Evolutionary conservation across 257 asterid species (phyloP), one percentile per base, ranked within the genome.

Genomic region (Mitragyna speciosa): DNA sequence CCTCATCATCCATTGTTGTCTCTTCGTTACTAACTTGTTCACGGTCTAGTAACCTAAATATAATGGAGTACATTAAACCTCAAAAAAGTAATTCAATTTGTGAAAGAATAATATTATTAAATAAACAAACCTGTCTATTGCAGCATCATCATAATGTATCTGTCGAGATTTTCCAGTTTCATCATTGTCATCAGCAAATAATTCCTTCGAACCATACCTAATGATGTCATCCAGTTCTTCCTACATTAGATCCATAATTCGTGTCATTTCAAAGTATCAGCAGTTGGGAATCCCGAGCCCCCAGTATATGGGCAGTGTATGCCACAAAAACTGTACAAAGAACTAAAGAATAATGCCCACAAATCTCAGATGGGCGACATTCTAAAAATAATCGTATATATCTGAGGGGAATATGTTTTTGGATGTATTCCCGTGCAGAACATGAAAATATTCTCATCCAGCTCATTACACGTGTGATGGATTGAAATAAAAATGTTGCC

Each of bases 181-280:
- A 39, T 96, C 99, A 78, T 85, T 94, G 69, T 92, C 99, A 88
- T 94, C 99, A 74, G 93, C 96, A 89, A 96, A 96, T 80, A 96
- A 85, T 91, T 96, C 99, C 88, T 91, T 91, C 65, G 99, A 90
- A 43, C 99, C 99, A 79, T 94, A 96, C 80, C 95, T 90, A 83
- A 96, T 94, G 82, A 96, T 96, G 85, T 92, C 99, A 87, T 96
- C 98, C 67, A 96, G 82, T 85, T 96, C 97, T 85, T 96, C 99
- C 99, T 96, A 91, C 86, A 85, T 73, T 70, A 70, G 79, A 82
- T 76, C 56, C 81, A 47, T 45, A 30, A 73, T 48, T 22, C 26
- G 20, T 31, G 67, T n/a, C 16, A 67, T 1, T 9, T n/a, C 17
- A 39, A 67, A 6, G 31, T 33, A 59, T 76, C 19, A 81, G 66